These are phyloP conservation scores for Beta lomatogona DNA, from an alignment of 179 eudicot genomes.

Conservation along the genomic window DNA sequence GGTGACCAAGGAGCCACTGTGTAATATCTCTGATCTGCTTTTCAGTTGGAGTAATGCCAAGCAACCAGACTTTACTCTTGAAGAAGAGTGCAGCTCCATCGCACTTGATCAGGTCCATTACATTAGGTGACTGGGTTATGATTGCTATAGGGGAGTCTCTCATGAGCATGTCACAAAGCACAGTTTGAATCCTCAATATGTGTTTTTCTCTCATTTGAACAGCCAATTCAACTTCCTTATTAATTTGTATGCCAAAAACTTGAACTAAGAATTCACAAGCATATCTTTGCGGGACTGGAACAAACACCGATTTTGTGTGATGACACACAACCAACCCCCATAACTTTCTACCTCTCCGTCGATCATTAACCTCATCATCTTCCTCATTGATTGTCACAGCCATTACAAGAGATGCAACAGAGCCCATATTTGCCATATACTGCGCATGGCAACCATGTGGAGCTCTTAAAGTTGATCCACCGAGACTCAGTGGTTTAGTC, in stretches of 20 bases:
- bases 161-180: constrained; percentile 88
- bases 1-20: constrained; percentile 71
- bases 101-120: constrained; percentile 84
- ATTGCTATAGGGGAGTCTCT: constrained; percentile 76
- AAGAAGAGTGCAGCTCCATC: constrained; percentile 82
- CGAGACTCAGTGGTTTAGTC: constrained; percentile 68
- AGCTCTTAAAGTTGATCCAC: constrained; percentile 75
- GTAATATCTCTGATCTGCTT: constrained; percentile 61
- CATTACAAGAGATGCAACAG: constrained; percentile 84
- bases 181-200: constrained; percentile 65
- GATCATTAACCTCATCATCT: constrained; percentile 54
- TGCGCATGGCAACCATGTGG: constrained; percentile 97
- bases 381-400: constrained; percentile 73
- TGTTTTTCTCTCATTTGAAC: constrained; percentile 71
- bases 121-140: constrained; percentile 77
- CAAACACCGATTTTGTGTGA: constrained; percentile 63
- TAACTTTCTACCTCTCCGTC: constrained; percentile 53
- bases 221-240: constrained; percentile 75
- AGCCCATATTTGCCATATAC: constrained; percentile 87
- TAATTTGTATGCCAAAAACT: constrained; percentile 73
- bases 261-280: constrained; percentile 90
- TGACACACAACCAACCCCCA: constrained; percentile 98
- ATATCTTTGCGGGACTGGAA: constrained; percentile 71
- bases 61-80: constrained; percentile 55
- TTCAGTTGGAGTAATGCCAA: constrained; percentile 68